Evolutionary conservation across 805 yeast species (phyloP).

Genomic region (Diddensiella santjacobensis): DNA sequence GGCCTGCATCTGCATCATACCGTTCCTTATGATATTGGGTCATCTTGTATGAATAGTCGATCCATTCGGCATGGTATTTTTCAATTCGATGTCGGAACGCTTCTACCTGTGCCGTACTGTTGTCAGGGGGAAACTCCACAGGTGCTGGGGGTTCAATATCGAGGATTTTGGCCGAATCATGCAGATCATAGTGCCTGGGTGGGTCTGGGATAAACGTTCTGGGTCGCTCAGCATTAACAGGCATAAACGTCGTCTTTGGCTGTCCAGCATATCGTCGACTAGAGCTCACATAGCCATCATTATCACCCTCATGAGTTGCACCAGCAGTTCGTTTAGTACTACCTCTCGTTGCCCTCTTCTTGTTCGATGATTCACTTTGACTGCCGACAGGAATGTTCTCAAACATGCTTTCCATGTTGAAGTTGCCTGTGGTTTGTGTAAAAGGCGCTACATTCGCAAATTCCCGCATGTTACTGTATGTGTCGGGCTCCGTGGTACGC

Average conservation of each 20-base stretch:
- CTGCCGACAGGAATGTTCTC: slow-evolving; percentile 10
- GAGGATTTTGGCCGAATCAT: slow-evolving; percentile 21
- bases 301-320: not conserved
- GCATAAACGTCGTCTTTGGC: slow-evolving; percentile 12
- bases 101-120: slow-evolving; percentile 14
- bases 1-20: slow-evolving; percentile 21
- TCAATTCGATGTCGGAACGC: slow-evolving; percentile 20
- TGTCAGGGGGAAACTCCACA: slow-evolving; percentile 19
- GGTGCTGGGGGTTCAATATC: slow-evolving; percentile 25
- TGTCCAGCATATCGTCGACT: not conserved
- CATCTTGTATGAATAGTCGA: slow-evolving; percentile 23
- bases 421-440: slow-evolving; percentile 29
- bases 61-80: slow-evolving; percentile 25
- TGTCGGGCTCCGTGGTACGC: not conserved
- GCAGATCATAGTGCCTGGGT: slow-evolving; percentile 18
- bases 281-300: not conserved
- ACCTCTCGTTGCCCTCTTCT: not conserved
- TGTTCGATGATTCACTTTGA: not conserved
- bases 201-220: slow-evolving; percentile 6
- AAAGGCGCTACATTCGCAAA: slow-evolving; percentile 26
- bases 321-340: not conserved
- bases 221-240: slow-evolving; percentile 11
- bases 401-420: slow-evolving; percentile 26
- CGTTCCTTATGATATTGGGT: slow-evolving; percentile 25
- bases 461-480: slow-evolving; percentile 10